Percentiles rank a stretch among this genome's conserved stretches.
phyloP scores from a whole-genome alignment of 345 rosid species.

The Eucalyptus brandiana region DNA sequence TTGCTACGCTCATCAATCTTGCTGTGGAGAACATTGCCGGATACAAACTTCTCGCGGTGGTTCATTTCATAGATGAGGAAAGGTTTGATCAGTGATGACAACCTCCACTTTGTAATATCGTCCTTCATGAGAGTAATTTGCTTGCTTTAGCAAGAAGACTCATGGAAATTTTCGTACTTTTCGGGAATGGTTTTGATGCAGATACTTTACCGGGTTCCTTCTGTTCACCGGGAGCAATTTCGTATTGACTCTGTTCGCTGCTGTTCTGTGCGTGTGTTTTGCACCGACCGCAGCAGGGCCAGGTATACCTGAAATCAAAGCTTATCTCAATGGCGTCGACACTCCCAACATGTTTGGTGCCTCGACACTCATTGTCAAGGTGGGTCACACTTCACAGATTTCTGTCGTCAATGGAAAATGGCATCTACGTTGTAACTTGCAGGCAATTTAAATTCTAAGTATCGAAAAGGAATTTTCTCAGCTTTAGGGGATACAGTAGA shows the following conservation, averaged over 20 bases:
- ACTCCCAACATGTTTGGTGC: slow-evolving; percentile 90
- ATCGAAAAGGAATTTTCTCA: neutral
- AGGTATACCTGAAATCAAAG: slow-evolving; percentile 93
- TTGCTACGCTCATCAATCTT: slow-evolving; percentile 78
- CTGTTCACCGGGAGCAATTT: slow-evolving; percentile 52
- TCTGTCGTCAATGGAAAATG: neutral
- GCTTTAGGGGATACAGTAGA: neutral
- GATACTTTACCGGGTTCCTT: slow-evolving; percentile 50
- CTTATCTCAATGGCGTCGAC: slow-evolving; percentile 92
- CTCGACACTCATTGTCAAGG: slow-evolving; percentile 76
- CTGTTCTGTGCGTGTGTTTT: slow-evolving; percentile 67
- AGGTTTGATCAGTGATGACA: slow-evolving; percentile 19
- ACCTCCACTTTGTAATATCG: neutral
- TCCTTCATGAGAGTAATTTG: neutral
- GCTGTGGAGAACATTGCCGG: slow-evolving; percentile 91
- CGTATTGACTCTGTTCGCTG: slow-evolving; percentile 43
- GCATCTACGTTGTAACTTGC: neutral
- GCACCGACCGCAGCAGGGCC: slow-evolving; percentile 98
- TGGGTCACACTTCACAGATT: neutral
- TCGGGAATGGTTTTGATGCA: slow-evolving; percentile 7
- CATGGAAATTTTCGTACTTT: neutral
- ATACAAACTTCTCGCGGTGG: slow-evolving; percentile 74
- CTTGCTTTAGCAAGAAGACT: neutral
- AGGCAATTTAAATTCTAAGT: neutral
- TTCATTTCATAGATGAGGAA: slow-evolving; percentile 33